A percentile compares a stretch with the other conserved stretches of the same genome.
phyloP scores from a whole-genome alignment of 495 filamentous ascomycete species.

The Aspergillus panamensis region DNA sequence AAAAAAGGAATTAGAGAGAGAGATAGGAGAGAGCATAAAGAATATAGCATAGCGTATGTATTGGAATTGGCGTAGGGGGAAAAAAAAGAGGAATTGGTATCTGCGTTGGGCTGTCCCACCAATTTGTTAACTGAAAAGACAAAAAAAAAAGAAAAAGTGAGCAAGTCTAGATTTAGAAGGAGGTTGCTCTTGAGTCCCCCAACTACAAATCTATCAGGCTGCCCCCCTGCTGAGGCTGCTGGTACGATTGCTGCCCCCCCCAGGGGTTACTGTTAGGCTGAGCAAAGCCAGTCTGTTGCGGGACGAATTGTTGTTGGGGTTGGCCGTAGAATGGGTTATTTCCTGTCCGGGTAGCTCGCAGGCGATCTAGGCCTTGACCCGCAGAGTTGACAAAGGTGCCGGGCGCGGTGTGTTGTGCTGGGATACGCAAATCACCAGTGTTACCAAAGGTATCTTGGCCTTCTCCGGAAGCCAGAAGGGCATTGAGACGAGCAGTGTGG shows the following conservation, averaged over 20 bases:
- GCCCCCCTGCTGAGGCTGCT: slow-evolving; percentile 61
- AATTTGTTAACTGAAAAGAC: slow-evolving; percentile 1
- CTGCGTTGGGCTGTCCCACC: slow-evolving; percentile 10
- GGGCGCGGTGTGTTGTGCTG: slow-evolving; percentile 93
- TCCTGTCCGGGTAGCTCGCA: slow-evolving; percentile 72
- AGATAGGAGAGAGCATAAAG: not conserved
- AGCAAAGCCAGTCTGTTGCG: slow-evolving; percentile 51
- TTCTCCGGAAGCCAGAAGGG: slow-evolving; percentile 81
- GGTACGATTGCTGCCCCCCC: slow-evolving; percentile 49
- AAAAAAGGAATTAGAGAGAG: slow-evolving; percentile 2
- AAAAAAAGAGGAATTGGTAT: slow-evolving; percentile 15
- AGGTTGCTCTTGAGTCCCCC: slow-evolving; percentile 3
- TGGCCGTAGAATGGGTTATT: slow-evolving; percentile 86
- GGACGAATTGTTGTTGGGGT: slow-evolving; percentile 58
- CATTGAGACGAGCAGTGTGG: slow-evolving; percentile 82
- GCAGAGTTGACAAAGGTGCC: slow-evolving; percentile 96
- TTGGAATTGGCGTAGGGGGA: not conserved
- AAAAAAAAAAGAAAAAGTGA: slow-evolving; percentile 11
- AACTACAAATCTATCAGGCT: slow-evolving; percentile 89
- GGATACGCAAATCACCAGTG: slow-evolving; percentile 88
- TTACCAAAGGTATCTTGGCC: slow-evolving; percentile 98
- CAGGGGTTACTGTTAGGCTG: slow-evolving; percentile 67
- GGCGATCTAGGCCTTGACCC: slow-evolving; percentile 65
- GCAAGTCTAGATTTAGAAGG: slow-evolving; percentile 5
- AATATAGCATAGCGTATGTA: not conserved